These are phyloP conservation scores for Ascoidea tarda DNA, from an alignment of 805 yeast genomes.

Conservation along the genomic window DNA sequence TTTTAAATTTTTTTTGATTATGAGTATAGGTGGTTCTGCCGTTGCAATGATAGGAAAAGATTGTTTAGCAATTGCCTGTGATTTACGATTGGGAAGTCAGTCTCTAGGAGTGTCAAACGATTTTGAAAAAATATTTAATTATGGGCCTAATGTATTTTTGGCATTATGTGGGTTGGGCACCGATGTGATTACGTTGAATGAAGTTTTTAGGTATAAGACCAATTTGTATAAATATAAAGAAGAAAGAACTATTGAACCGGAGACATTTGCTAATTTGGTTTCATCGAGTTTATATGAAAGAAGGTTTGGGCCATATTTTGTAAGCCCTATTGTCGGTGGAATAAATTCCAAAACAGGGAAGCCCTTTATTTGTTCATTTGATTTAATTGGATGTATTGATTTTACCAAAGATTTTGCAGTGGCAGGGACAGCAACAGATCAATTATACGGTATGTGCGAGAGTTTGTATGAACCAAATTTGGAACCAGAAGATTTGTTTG, in stretches of 20 bases:
- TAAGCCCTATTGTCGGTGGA: slow-evolving; percentile 96
- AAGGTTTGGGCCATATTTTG: slow-evolving; percentile 93
- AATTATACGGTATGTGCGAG: slow-evolving; percentile 97
- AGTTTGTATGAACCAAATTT: slow-evolving; percentile 85
- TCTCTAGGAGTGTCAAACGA: slow-evolving; percentile 84
- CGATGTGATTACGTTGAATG: slow-evolving; percentile 79
- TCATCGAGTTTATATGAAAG: slow-evolving; percentile 81
- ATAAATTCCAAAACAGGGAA: slow-evolving; percentile 64
- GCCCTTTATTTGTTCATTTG: slow-evolving; percentile 94
- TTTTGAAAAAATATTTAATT: slow-evolving; percentile 83
- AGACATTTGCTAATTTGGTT: slow-evolving; percentile 83
- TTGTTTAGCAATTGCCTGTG: slow-evolving; percentile 96
- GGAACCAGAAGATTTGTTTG: slow-evolving; percentile 91
- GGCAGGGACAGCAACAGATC: slow-evolving; percentile 93
- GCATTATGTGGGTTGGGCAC: slow-evolving; percentile 94
- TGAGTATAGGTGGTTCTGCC: slow-evolving; percentile 67
- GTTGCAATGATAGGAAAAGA: slow-evolving; percentile 99
- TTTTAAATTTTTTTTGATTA: background rate
- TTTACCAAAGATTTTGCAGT: slow-evolving; percentile 90
- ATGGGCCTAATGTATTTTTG: slow-evolving; percentile 63
- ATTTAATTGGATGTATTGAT: slow-evolving; percentile 92
- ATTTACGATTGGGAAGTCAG: slow-evolving; percentile 86
- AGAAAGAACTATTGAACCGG: slow-evolving; percentile 86
- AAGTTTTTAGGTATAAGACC: slow-evolving; percentile 70
- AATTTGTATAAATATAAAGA: slow-evolving; percentile 84